Conservation (phyloP, 129 eudicot genomes). For the Helichrysum umbraculigerum region DNA sequence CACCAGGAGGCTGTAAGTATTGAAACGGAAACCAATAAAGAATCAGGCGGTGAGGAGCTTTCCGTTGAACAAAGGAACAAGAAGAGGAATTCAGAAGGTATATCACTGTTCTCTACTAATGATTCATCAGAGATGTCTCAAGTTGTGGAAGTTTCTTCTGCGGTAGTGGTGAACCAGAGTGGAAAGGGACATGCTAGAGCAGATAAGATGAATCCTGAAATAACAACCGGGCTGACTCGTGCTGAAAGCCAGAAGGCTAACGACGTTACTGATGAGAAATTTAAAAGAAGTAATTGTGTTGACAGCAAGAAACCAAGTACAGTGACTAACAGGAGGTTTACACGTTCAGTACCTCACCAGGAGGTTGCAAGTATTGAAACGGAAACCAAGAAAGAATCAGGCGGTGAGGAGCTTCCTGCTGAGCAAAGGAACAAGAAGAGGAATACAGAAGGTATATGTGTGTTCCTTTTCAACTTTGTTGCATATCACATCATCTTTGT, state of each 20-base stretch:
- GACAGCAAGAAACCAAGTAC: constrained; percentile 20
- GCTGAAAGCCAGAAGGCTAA: constrained; percentile 33
- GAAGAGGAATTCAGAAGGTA: constrained; percentile 39
- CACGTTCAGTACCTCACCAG: constrained; percentile 19
- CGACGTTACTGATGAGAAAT: constrained; percentile 11
- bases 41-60: constrained; percentile 11
- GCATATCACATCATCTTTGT: background rate
- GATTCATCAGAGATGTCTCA: constrained; percentile 6
- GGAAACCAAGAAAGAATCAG: constrained; percentile 20
- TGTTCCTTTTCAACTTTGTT: background rate
- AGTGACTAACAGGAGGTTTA: constrained; percentile 37
- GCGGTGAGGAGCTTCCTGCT: constrained; percentile 13
- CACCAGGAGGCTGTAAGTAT: constrained; percentile 28
- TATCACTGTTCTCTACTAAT: constrained; percentile 36
- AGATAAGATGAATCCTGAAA: constrained; percentile 31
- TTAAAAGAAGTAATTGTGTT: constrained; percentile 4
- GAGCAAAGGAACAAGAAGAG: constrained; percentile 30
- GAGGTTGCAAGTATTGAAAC: constrained; percentile 26
- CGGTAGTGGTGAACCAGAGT: background rate
- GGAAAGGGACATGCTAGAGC: background rate
- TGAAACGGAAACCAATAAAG: constrained; percentile 20
- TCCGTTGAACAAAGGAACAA: constrained; percentile 23
- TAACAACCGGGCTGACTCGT: constrained; percentile 38
- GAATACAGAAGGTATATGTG: constrained; percentile 32
- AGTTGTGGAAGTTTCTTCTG: constrained; percentile 3